Evolutionary conservation across 225 moss, liverwort and hornwort genomes (phyloP).

Genomic region (Pleurozium schreberi): DNA sequence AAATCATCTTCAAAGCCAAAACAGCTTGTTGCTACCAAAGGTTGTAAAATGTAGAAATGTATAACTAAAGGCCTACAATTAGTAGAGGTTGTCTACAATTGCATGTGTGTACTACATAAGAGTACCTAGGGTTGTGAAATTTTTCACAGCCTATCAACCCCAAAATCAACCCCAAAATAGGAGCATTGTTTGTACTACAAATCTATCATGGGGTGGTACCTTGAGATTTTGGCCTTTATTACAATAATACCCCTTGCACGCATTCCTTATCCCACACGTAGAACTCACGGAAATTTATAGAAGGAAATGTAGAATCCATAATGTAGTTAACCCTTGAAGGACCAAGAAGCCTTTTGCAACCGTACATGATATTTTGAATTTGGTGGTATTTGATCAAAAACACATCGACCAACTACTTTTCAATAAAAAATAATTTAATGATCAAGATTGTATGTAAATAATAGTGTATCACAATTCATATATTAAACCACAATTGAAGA

Average conservation of each 20-base stretch:
- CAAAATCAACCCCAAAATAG: not conserved
- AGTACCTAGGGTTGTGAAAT: too few species aligned
- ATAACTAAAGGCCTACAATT: too few species aligned
- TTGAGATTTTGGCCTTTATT: not conserved
- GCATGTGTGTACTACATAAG: accelerated
- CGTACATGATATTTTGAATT: too few species aligned
- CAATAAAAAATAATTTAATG: too few species aligned
- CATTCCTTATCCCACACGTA: not conserved
- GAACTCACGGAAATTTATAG: not conserved
- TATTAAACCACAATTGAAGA: too few species aligned
- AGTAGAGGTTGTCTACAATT: too few species aligned
- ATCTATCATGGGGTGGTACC: not conserved
- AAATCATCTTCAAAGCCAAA: not conserved
- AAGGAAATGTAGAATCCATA: not conserved
- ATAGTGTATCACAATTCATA: too few species aligned
- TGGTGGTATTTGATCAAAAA: too few species aligned
- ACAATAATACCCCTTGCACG: not conserved
- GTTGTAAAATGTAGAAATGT: not conserved
- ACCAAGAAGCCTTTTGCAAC: too few species aligned
- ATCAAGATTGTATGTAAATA: too few species aligned
- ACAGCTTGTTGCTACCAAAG: not conserved
- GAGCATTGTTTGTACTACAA: not conserved
- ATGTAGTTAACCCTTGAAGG: too few species aligned
- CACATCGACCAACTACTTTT: too few species aligned
- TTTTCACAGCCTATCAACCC: not conserved